Evolutionary conservation across 495 filamentous ascomycete genomes (phyloP).

Genomic region (Hypoxylon fragiforme): DNA sequence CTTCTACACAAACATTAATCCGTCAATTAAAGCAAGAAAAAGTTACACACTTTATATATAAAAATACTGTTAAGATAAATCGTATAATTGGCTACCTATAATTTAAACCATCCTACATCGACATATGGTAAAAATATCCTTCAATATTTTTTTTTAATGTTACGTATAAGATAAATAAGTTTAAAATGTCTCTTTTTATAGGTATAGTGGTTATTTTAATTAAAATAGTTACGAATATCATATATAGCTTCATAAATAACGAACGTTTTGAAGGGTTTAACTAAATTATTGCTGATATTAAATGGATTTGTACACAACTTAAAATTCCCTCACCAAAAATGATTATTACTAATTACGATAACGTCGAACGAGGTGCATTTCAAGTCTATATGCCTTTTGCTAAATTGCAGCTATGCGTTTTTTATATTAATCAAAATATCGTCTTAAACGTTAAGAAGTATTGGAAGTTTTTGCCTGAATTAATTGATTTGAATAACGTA

Average conservation of each 20-base stretch:
- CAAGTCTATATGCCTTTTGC: neutral
- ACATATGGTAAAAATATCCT: neutral
- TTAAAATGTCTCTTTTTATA: neutral
- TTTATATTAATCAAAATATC: neutral
- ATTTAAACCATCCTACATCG: neutral
- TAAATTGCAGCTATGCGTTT: neutral
- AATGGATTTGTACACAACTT: neutral
- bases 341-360: neutral
- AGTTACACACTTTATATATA: neutral
- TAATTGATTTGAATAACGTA: neutral
- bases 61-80: neutral
- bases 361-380: neutral
- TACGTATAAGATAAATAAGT: too few species aligned
- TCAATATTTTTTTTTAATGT: too few species aligned
- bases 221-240: neutral
- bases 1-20: neutral
- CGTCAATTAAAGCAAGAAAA: neutral
- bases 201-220: neutral
- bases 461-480: neutral
- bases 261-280: neutral
- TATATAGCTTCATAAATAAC: neutral
- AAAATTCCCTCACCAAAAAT: neutral
- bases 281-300: neutral
- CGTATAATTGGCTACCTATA: neutral
- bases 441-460: neutral